Conservation (phyloP, 2,329 filamentous ascomycete genomes). For the Pestalotiopsis sp. region DNA sequence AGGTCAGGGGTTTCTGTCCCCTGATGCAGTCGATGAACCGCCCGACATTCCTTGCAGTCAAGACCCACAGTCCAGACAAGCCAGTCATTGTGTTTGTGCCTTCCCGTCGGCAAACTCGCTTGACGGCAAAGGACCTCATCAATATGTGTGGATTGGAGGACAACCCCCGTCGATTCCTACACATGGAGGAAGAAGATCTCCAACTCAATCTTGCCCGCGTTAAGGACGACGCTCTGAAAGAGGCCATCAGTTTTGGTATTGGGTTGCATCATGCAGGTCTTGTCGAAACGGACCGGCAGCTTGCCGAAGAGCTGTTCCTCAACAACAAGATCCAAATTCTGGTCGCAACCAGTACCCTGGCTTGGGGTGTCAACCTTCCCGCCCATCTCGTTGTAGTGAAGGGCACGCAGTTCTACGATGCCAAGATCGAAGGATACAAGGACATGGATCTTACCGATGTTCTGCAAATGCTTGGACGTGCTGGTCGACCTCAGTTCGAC, state of each 20-base stretch:
- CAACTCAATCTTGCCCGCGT: constrained; percentile 85
- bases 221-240: constrained; percentile 89
- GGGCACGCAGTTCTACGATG: constrained; percentile 96
- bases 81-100: constrained; percentile 98
- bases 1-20: constrained; percentile 92
- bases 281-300: constrained; percentile 88
- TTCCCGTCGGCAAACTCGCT: constrained; percentile 88
- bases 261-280: constrained; percentile 96
- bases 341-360: constrained; percentile 91
- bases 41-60: constrained; percentile 94
- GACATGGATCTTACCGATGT: constrained; percentile 99
- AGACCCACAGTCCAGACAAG: constrained; percentile 93
- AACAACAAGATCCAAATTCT: constrained; percentile 99
- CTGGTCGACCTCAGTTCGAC: constrained; percentile 95
- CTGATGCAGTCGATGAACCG: constrained; percentile 99
- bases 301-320: constrained; percentile 92
- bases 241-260: constrained; percentile 96
- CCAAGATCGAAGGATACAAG: constrained; percentile 95
- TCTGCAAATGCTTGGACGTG: constrained; percentile 94
- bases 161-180: constrained; percentile 88
- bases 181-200: constrained; percentile 93
- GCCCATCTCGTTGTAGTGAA: constrained; percentile 98
- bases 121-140: constrained; percentile 95
- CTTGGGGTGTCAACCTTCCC: constrained; percentile 97
- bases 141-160: constrained; percentile 99